Conservation (phyloP, 108 stramenopile species). For the Fragilariopsis cylindrus region DNA sequence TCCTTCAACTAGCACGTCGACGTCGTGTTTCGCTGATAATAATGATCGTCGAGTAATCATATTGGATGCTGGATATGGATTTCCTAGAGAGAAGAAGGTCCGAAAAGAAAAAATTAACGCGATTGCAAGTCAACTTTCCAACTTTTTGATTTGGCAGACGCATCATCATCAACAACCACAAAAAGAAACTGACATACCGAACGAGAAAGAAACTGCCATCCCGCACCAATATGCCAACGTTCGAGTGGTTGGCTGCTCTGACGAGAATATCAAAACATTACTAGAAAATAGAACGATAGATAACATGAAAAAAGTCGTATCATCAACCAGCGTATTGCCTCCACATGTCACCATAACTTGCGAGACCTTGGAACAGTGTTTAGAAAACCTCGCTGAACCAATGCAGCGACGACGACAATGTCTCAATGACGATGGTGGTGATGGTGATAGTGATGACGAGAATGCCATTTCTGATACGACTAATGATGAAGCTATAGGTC, state of each 20-base stretch:
- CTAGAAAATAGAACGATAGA: slow-evolving; percentile 42
- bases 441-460: not conserved
- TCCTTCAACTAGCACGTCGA: no score
- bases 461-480: no score
- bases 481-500: not conserved
- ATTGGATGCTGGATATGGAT: slow-evolving; percentile 83
- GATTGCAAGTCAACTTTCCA: slow-evolving; percentile 63
- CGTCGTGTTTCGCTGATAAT: not conserved
- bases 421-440: not conserved
- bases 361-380: slow-evolving; percentile 35
- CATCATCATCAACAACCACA: no score
- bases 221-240: slow-evolving; percentile 3
- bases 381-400: slow-evolving; percentile 5
- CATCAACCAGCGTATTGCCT: slow-evolving; percentile 12
- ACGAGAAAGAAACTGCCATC: slow-evolving; percentile 9
- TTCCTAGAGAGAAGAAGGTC: slow-evolving; percentile 71
- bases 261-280: slow-evolving; percentile 31
- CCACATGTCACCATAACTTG: slow-evolving; percentile 32
- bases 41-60: slow-evolving; percentile 27
- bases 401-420: not conserved
- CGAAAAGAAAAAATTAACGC: slow-evolving; percentile 72
- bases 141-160: slow-evolving; percentile 72
- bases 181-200: not conserved
- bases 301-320: slow-evolving; percentile 3
- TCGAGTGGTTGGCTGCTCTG: slow-evolving; percentile 37